Conservation (phyloP, 2,329 filamentous ascomycete species). For the Trichoderma guizhouense region DNA sequence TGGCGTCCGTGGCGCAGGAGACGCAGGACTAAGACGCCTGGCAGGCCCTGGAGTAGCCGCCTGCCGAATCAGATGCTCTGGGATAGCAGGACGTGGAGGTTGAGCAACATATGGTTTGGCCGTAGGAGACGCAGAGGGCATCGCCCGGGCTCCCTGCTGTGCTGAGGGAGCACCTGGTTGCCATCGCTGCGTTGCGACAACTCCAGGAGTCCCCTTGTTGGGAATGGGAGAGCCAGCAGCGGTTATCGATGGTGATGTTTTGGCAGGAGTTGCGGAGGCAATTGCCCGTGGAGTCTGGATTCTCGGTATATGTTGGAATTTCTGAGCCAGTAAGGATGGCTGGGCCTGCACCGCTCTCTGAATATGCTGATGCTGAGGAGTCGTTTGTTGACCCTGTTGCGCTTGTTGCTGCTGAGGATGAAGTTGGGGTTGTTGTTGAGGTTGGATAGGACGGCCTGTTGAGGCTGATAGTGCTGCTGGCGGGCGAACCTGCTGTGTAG, state of each 20-base stretch:
- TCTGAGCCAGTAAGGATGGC: slow-evolving; percentile 16
- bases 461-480: slow-evolving; percentile 34
- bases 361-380: slow-evolving; percentile 1
- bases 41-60: slow-evolving; percentile 33
- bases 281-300: slow-evolving; percentile 29
- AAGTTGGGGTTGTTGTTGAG: slow-evolving; percentile 26
- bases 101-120: slow-evolving; percentile 33
- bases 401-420: slow-evolving; percentile 20
- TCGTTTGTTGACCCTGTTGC: slow-evolving; percentile 5
- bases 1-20: slow-evolving; percentile 36
- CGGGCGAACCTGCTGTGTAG: slow-evolving; percentile 29
- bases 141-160: slow-evolving; percentile 27
- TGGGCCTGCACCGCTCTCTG: slow-evolving; percentile 8
- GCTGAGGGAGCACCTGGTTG: slow-evolving; percentile 29
- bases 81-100: slow-evolving; percentile 36
- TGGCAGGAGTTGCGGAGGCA: slow-evolving; percentile 31
- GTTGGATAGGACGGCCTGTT: slow-evolving; percentile 33
- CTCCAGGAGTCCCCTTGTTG: slow-evolving; percentile 5
- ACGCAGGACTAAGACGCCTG: slow-evolving; percentile 32
- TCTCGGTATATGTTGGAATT: slow-evolving; percentile 18
- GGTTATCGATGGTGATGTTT: slow-evolving; percentile 22
- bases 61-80: slow-evolving; percentile 42
- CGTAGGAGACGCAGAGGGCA: slow-evolving; percentile 26
- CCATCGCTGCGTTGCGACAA: slow-evolving; percentile 30
- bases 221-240: slow-evolving; percentile 25